Conservation (phyloP, 148 eudicot species). For the Arbutus unedo region DNA sequence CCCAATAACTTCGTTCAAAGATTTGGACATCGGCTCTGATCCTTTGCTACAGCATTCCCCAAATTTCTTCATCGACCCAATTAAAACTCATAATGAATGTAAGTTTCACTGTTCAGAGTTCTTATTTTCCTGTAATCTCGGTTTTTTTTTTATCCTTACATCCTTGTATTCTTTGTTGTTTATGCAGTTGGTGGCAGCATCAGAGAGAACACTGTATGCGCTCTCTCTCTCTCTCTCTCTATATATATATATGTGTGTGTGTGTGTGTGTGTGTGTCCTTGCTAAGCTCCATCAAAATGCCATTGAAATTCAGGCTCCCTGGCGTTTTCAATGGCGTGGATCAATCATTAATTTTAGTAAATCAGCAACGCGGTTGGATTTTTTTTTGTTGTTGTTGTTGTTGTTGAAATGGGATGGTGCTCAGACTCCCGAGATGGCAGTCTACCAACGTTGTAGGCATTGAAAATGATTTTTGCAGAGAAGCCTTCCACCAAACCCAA, state of each 20-base stretch:
- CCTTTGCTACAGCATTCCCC: neutral
- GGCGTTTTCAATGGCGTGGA: too few relatives aligned
- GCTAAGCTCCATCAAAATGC: neutral
- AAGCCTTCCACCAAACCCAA: too few relatives aligned
- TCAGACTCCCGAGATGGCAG: too few relatives aligned
- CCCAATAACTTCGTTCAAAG: neutral
- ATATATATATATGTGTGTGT: too few relatives aligned
- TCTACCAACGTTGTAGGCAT: too few relatives aligned
- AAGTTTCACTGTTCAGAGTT: neutral
- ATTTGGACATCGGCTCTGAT: neutral
- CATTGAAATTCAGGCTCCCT: neutral
- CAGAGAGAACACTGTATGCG: conserved; percentile 16
- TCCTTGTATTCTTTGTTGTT: neutral
- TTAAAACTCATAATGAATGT: neutral
- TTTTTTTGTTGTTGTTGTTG: too few relatives aligned
- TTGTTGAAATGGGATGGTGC: too few relatives aligned
- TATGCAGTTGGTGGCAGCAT: conserved; percentile 11
- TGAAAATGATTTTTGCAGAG: too few relatives aligned
- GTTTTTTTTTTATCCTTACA: neutral
- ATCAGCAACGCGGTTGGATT: neutral
- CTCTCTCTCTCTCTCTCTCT: neutral
- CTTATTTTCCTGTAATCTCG: neutral
- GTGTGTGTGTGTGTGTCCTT: neutral
- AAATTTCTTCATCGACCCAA: conserved; percentile 3
- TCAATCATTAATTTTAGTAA: neutral